phyloP scores from a whole-genome alignment of 139 green algal genomes.

The Chlorella sp. region DNA sequence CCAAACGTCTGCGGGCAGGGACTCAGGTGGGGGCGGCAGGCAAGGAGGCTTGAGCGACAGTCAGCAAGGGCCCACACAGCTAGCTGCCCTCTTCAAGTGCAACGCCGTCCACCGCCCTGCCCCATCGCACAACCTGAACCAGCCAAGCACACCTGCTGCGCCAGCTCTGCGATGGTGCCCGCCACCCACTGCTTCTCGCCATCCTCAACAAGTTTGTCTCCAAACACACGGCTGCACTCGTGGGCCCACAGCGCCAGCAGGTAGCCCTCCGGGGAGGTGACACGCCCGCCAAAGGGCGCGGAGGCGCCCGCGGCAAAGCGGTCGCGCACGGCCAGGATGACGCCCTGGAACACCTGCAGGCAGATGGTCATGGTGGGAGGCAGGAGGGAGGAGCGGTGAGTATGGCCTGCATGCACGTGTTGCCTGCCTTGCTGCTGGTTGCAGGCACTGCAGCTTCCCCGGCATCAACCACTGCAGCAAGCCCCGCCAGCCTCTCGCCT shows the following conservation, averaged over 20 bases:
- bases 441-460: too few species aligned
- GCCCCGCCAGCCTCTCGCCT: conserved; percentile 67
- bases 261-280: conserved; percentile 87
- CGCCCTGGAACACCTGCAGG: conserved; percentile 71
- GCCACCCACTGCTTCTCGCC: conserved; percentile 93
- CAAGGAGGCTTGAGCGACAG: too few species aligned
- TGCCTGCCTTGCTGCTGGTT: too few species aligned
- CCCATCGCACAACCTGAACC: too few species aligned
- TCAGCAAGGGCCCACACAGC: too few species aligned
- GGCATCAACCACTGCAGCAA: background rate
- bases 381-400: too few species aligned
- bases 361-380: too few species aligned
- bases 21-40: too few species aligned
- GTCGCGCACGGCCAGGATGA: conserved; percentile 82
- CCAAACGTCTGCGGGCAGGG: conserved; percentile 63
- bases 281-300: conserved; percentile 69
- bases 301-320: conserved; percentile 50
- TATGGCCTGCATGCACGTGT: too few species aligned
- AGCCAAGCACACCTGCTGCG: conserved; percentile 38
- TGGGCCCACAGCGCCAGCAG: conserved; percentile 92
- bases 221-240: conserved; percentile 94
- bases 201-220: conserved; percentile 87
- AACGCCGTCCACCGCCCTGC: too few species aligned
- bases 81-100: too few species aligned
- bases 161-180: conserved; percentile 70